A percentile compares a stretch with the other conserved stretches of the same genome.
phyloP scores from a whole-genome alignment of 495 filamentous ascomycete genomes.

The Hypoxylon rickii region DNA sequence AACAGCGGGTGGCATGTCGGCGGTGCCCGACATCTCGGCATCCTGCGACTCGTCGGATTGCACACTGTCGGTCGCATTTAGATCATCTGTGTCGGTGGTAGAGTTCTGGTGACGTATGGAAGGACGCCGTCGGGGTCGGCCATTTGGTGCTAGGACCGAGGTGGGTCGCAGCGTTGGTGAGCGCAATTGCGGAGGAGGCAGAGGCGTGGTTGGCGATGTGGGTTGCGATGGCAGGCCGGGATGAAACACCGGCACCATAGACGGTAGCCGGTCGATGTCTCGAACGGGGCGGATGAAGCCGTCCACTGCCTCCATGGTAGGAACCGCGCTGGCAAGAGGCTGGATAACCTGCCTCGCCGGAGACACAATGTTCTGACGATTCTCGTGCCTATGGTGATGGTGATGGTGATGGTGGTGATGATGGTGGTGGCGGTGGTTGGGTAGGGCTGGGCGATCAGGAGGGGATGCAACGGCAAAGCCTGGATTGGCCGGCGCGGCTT shows the following conservation, averaged over 20 bases:
- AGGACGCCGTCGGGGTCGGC: conserved; percentile 63
- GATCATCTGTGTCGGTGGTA: conserved; percentile 83
- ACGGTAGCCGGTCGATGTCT: conserved; percentile 83
- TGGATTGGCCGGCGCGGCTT: conserved; percentile 67
- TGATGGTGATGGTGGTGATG: conserved; percentile 64
- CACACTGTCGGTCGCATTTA: conserved; percentile 74
- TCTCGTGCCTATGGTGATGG: conserved; percentile 62
- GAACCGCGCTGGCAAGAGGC: conserved; percentile 68
- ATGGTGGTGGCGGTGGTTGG: conserved; percentile 48
- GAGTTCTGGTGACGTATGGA: conserved; percentile 88
- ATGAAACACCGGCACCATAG: conserved; percentile 76
- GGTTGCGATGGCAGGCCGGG: conserved; percentile 82
- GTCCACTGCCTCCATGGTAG: conserved; percentile 74
- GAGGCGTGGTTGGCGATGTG: conserved; percentile 89
- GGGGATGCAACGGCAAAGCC: conserved; percentile 74
- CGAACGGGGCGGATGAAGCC: conserved; percentile 81
- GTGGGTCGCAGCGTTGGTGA: conserved; percentile 58
- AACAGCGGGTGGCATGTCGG: conserved; percentile 77
- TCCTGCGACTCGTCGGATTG: conserved; percentile 67
- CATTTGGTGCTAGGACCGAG: conserved; percentile 50
- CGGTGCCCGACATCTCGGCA: conserved; percentile 70
- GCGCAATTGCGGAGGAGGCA: conserved; percentile 62
- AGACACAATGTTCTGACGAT: conserved; percentile 57
- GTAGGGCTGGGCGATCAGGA: conserved; percentile 71
- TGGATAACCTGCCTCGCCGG: conserved; percentile 62